These are phyloP conservation scores for Blastomyces silverae DNA, from an alignment of 2,329 filamentous ascomycete genomes.

Conservation along the genomic window DNA sequence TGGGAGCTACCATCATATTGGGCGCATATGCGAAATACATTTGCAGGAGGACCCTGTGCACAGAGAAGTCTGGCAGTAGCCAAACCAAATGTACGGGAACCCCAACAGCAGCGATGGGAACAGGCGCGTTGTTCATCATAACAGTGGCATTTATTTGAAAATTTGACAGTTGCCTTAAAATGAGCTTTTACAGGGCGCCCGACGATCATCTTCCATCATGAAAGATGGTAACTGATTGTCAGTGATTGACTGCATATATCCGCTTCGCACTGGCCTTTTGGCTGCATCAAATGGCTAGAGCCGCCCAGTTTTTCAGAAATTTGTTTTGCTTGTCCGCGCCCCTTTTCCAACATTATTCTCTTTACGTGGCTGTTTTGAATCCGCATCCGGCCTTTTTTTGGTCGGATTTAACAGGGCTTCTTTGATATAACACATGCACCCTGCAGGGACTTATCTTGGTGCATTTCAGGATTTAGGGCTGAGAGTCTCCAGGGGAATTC, in stretches of 20 bases:
- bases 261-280: not conserved
- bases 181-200: not conserved
- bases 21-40: not conserved
- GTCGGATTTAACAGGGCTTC: not conserved
- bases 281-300: not conserved
- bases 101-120: not conserved
- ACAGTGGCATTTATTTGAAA: not conserved
- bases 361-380: slow-evolving; percentile 4
- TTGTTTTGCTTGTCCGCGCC: not conserved
- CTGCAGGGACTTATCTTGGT: not conserved
- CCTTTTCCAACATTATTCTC: not conserved
- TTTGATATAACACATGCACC: slow-evolving; percentile 6
- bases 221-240: not conserved
- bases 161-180: not conserved
- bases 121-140: not conserved
- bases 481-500: not conserved
- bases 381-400: not conserved
- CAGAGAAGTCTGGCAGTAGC: not conserved
- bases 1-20: not conserved
- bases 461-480: not conserved
- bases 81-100: too few species aligned
- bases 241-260: not conserved
- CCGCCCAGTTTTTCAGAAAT: not conserved
- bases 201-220: not conserved
- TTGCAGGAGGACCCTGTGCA: too few species aligned